phyloP scores from a whole-genome alignment of 768 basidiomycete genomes.

The Rhodosporidiobolus odoratus region DNA sequence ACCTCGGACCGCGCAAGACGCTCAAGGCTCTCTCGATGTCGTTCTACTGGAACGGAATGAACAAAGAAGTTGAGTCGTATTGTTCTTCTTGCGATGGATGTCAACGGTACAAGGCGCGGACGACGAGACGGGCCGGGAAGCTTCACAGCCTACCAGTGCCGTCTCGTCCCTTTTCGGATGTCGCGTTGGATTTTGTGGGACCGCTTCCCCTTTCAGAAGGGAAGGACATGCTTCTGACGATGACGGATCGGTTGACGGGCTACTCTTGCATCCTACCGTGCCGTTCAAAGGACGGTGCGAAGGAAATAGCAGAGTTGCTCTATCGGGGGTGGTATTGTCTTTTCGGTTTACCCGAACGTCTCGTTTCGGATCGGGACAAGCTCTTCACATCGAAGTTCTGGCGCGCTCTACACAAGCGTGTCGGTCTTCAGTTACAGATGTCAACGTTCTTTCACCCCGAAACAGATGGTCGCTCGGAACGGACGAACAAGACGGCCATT shows the following conservation, averaged over 20 bases:
- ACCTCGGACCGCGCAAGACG: conserved; percentile 40
- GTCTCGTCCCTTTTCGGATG: neutral
- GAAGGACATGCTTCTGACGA: neutral
- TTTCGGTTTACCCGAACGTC: neutral
- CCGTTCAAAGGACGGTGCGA: conserved; percentile 11
- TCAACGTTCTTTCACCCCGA: conserved; percentile 11
- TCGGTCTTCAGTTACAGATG: conserved; percentile 1
- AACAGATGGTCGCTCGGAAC: conserved; percentile 8
- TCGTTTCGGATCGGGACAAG: conserved; percentile 12
- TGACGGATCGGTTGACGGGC: conserved; percentile 36
- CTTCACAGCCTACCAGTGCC: conserved; percentile 41
- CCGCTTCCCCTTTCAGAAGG: conserved; percentile 12
- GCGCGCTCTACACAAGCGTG: neutral
- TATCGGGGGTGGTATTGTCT: conserved; percentile 3
- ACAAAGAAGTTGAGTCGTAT: conserved; percentile 44
- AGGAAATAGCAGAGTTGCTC: conserved; percentile 20
- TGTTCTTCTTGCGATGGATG: conserved; percentile 46
- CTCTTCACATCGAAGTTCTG: conserved; percentile 10
- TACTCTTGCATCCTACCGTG: conserved; percentile 39
- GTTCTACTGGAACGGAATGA: conserved; percentile 46
- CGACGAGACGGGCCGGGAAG: conserved; percentile 8
- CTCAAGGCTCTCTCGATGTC: conserved; percentile 27
- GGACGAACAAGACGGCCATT: conserved; percentile 10
- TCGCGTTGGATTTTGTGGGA: conserved; percentile 19
- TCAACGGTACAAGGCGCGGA: conserved; percentile 46